phyloP scores from a whole-genome alignment of 768 basidiomycete genomes.

The Tephrocybe sp. region DNA sequence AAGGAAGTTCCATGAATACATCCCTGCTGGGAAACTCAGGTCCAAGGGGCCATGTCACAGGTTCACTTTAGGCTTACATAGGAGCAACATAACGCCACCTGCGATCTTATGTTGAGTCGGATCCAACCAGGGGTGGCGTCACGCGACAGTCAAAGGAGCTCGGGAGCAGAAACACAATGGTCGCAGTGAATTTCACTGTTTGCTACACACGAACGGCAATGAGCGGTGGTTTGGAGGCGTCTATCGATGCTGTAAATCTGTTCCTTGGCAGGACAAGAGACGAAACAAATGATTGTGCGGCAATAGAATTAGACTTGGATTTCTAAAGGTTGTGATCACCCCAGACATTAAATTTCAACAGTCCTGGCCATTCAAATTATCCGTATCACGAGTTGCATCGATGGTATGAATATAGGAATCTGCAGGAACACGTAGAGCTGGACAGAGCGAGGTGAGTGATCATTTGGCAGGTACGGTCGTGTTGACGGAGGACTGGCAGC shows the following conservation, averaged over 20 bases:
- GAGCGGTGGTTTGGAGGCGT: neutral
- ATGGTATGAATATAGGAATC: too few relatives aligned
- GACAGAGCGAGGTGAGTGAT: too few relatives aligned
- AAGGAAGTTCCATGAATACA: slow-evolving; percentile 1
- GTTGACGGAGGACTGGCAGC: too few relatives aligned
- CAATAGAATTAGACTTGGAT: neutral
- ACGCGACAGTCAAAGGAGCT: neutral
- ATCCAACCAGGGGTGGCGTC: slow-evolving; percentile 4
- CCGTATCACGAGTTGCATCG: too few relatives aligned
- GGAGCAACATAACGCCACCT: neutral
- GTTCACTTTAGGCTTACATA: slow-evolving; percentile 1
- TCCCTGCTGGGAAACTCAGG: slow-evolving; percentile 7
- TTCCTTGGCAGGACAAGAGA: neutral
- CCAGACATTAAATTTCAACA: too few relatives aligned
- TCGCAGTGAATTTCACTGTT: neutral
- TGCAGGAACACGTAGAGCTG: too few relatives aligned
- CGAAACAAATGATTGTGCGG: neutral
- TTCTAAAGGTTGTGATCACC: too few relatives aligned
- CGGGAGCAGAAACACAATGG: neutral
- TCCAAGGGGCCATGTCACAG: slow-evolving; percentile 3
- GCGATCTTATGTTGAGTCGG: neutral
- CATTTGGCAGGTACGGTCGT: too few relatives aligned
- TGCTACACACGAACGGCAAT: neutral
- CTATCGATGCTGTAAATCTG: neutral
- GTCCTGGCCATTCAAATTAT: neutral